Conservation (phyloP, 495 filamentous ascomycete genomes). For the Terfezia boudieri region DNA sequence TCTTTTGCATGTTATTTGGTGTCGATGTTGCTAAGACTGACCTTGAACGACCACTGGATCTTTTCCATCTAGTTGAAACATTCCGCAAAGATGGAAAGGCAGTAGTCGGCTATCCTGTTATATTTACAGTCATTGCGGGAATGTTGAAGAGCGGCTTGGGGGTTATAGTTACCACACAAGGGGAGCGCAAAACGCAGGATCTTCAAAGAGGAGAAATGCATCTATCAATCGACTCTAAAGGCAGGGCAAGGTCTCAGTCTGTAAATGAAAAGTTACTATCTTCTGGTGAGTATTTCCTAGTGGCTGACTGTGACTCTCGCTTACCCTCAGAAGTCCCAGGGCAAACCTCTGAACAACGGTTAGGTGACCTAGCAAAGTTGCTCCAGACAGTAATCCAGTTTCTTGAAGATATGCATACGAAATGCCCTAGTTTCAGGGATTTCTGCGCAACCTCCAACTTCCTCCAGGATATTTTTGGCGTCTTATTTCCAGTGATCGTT, state of each 20-base stretch:
- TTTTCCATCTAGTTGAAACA: constrained; percentile 45
- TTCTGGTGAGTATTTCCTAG: not conserved
- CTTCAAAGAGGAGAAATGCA: not conserved
- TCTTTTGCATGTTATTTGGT: constrained; percentile 75
- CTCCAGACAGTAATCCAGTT: constrained; percentile 58
- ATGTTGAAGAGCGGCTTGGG: constrained; percentile 59
- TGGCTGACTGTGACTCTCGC: not conserved
- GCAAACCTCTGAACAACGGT: constrained; percentile 22
- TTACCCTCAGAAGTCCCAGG: not conserved
- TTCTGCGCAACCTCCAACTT: constrained; percentile 60
- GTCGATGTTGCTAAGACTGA: constrained; percentile 53
- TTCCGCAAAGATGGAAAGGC: constrained; percentile 34
- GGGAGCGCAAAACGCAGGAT: constrained; percentile 23
- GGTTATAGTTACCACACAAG: constrained; percentile 36
- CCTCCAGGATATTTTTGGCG: constrained; percentile 48
- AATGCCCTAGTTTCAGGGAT: constrained; percentile 52
- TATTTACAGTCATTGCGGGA: constrained; percentile 55
- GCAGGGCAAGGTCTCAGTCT: constrained; percentile 1
- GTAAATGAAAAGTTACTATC: constrained; percentile 6
- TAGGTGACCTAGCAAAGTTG: constrained; percentile 30
- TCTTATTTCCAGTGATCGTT: constrained; percentile 66
- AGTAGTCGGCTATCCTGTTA: constrained; percentile 51
- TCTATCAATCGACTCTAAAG: not conserved
- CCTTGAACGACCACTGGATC: constrained; percentile 48
- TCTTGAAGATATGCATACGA: constrained; percentile 48